phyloP scores from a whole-genome alignment of 768 basidiomycete genomes.

The Hydnum rufescens region DNA sequence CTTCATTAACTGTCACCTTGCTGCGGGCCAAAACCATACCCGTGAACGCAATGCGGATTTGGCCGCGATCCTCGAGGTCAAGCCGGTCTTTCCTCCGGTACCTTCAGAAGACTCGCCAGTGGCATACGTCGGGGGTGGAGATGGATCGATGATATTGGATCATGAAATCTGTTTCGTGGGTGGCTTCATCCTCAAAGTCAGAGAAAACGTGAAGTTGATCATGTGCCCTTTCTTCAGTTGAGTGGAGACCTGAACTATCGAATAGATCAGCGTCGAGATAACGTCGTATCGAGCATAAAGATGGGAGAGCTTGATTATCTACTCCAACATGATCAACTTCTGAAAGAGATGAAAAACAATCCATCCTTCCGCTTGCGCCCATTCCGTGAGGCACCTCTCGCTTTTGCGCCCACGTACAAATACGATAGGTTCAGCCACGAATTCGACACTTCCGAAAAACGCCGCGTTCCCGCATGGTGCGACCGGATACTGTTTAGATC shows the following conservation, averaged over 20 bases:
- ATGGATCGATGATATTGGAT: slow-evolving; percentile 82
- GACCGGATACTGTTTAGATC: slow-evolving; percentile 76
- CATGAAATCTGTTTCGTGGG: slow-evolving; percentile 85
- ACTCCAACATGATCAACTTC: slow-evolving; percentile 64
- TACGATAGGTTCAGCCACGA: slow-evolving; percentile 61
- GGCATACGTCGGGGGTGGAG: slow-evolving; percentile 74
- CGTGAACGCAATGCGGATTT: slow-evolving; percentile 74
- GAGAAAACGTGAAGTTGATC: slow-evolving; percentile 3
- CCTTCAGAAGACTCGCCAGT: slow-evolving; percentile 28
- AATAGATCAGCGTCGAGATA: slow-evolving; percentile 79
- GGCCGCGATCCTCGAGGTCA: slow-evolving; percentile 71
- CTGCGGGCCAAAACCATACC: slow-evolving; percentile 77
- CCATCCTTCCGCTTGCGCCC: slow-evolving; percentile 69
- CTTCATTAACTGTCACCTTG: slow-evolving; percentile 92
- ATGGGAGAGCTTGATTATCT: slow-evolving; percentile 44
- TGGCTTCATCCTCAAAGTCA: slow-evolving; percentile 10
- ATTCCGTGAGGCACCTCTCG: slow-evolving; percentile 63
- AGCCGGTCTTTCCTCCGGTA: slow-evolving; percentile 36
- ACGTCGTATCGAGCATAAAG: slow-evolving; percentile 51
- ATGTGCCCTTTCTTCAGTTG: slow-evolving; percentile 33
- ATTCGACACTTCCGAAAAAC: slow-evolving; percentile 81
- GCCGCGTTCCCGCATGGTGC: slow-evolving; percentile 87
- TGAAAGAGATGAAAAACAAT: slow-evolving; percentile 75
- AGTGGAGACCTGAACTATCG: slow-evolving; percentile 96
- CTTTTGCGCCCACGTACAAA: slow-evolving; percentile 85